phyloP scores from a whole-genome alignment of 371 early-diverging fungal genomes.

The Caulochytrium protostelioides region DNA sequence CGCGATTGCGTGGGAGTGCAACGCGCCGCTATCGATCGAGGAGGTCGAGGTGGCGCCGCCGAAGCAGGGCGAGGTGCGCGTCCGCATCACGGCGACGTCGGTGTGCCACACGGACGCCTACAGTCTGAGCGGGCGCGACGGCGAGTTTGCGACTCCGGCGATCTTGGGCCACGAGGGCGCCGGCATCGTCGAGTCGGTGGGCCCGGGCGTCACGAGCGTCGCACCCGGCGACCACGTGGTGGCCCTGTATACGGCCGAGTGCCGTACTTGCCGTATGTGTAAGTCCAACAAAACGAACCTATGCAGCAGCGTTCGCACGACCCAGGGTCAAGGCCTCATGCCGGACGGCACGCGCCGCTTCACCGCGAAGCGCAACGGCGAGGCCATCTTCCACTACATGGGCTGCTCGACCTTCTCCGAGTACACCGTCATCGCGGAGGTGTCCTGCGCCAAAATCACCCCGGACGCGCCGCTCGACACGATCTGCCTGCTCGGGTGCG shows the following conservation, averaged over 20 bases:
- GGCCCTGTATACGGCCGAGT: constrained; percentile 75
- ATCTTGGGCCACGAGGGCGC: constrained; percentile 91
- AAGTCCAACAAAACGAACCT: constrained; percentile 85
- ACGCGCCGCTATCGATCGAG: constrained; percentile 67
- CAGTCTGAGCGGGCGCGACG: constrained; percentile 62
- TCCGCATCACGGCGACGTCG: constrained; percentile 73
- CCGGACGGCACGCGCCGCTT: constrained; percentile 85
- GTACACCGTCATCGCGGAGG: constrained; percentile 68
- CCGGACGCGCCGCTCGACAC: constrained; percentile 57
- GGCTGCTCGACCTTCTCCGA: constrained; percentile 87
- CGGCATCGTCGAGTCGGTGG: constrained; percentile 81
- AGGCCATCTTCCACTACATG: constrained; percentile 75
- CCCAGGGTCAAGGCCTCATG: constrained; percentile 87
- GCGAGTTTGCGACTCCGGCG: constrained; percentile 45
- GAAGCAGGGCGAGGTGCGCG: constrained; percentile 73
- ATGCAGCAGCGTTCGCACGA: constrained; percentile 68
- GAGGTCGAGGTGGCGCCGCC: constrained; percentile 81
- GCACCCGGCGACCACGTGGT: constrained; percentile 81
- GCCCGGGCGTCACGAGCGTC: constrained; percentile 70
- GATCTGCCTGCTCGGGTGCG: constrained; percentile 77
- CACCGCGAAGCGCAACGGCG: constrained; percentile 58
- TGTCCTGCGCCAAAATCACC: constrained; percentile 73
- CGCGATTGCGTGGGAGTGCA: constrained; percentile 85
- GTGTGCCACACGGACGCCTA: constrained; percentile 87
- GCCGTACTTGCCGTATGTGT: constrained; percentile 86